Percentiles rank a stretch among this genome's conserved stretches.
These are phyloP conservation scores for Pleomassaria siparia DNA, from an alignment of 2,329 filamentous ascomycete genomes.

Conservation along the genomic window DNA sequence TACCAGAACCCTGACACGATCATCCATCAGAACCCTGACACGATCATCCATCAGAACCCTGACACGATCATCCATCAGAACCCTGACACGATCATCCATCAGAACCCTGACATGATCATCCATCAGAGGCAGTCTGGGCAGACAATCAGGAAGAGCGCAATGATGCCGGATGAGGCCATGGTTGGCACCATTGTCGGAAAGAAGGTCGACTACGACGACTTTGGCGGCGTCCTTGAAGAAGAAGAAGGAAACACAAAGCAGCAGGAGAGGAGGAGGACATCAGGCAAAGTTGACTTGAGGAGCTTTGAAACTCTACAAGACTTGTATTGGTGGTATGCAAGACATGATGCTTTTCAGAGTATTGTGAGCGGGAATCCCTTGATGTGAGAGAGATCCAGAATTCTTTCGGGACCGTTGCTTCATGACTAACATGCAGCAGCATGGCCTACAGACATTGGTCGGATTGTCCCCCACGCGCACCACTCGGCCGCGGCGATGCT, in stretches of 20 bases:
- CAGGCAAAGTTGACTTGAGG: constrained; percentile 63
- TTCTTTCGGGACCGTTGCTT: constrained; percentile 2
- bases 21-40: too few species aligned
- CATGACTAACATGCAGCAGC: constrained; percentile 51
- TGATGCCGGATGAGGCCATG: constrained; percentile 50
- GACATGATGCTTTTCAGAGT: constrained; percentile 91
- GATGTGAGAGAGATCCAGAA: constrained; percentile 63
- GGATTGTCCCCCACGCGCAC: constrained; percentile 83
- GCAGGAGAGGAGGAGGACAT: constrained; percentile 39
- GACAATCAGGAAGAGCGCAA: constrained; percentile 50
- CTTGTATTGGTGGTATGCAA: constrained; percentile 93
- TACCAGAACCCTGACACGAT: constrained; percentile 24
- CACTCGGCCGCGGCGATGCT: constrained; percentile 73
- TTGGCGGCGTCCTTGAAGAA: constrained; percentile 53
- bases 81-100: too few species aligned
- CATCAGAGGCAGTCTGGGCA: constrained; percentile 28
- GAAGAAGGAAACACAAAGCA: constrained; percentile 29
- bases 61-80: too few species aligned
- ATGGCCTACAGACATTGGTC: constrained; percentile 80
- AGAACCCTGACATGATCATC: constrained; percentile 33
- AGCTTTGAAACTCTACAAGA: constrained; percentile 81
- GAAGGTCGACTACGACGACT: constrained; percentile 60
- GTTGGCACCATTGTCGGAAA: constrained; percentile 61
- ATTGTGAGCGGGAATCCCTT: constrained; percentile 82
- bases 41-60: too few species aligned